Base-by-base conservation (phyloP, 2,329 filamentous ascomycete genomes). In the Cercospora janseana region DNA sequence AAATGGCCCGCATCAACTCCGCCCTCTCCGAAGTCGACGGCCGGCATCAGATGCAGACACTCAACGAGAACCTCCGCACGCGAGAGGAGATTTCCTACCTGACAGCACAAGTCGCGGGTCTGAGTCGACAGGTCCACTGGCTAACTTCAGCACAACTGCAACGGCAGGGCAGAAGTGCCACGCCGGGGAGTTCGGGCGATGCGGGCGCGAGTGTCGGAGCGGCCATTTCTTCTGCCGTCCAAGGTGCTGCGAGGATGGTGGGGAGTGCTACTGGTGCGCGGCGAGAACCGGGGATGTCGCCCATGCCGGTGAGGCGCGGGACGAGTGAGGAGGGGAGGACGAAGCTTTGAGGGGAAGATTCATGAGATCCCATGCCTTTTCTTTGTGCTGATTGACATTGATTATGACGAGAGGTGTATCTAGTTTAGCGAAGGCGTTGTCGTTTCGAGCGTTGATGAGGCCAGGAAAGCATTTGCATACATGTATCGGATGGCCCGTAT, bases 101-200 rank as follows among this genome's bases (percentile, higher is more conserved):
- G 6, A 81, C 79, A 52, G 79, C 80, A 3, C 80, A 79, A 29
- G 73, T 84, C 35, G 79, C 75, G 57, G 76, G 73, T 12, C 74
- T 83, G 54, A 74, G 78, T 46, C 75, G 82, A 70, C 81, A 84
- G 59, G 71, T 84, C 16, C 79, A 82, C 45, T 83, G 81, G 81
- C 72, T 83, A 9, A 77, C 81, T 60, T 79, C 78, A 52, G 74
- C 78, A 2, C 75, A 79, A 13, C 65, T 82, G 52, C 77, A 80
- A 51, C 66, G 73, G 16, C 59, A 61, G 38, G 51, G 57, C 23
- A 31, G 48, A 23, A 55, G 54, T 43, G 46, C 34, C 15, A 58
- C 57, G 9, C 56, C 55, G 6, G 50, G 55, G 31, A 37, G 49
- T 23, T 40, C 41, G 3, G 51, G 42, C 6, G 51, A 49, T 7